Base-by-base conservation (phyloP, 2,329 filamentous ascomycete genomes). In the Epichloe elymi region DNA sequence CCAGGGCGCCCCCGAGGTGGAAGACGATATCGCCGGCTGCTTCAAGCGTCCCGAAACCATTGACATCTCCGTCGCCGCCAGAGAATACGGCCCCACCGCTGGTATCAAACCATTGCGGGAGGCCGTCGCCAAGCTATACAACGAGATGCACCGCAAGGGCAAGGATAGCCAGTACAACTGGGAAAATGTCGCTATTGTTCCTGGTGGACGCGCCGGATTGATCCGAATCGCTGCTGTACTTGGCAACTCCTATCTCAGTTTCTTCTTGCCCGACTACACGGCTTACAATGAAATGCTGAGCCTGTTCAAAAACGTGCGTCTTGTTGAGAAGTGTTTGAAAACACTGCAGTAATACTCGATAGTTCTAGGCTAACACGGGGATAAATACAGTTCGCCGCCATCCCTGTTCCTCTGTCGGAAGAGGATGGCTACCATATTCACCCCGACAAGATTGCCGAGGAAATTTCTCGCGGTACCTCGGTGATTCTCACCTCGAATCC, bases 201-300 rank as follows among this genome's bases (percentile, higher is more conserved):
- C 91, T 44, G 90, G 90, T 67, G 91, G 91, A 39, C 82, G 91
- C 60, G 91, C 91, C 36, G 91, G 91, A 46, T 73, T 97, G 69
- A 96, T 96, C 65, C 82, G 91, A 60, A 96, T 97, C 65, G 91
- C 91, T 19, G 91, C 91, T 48, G 89, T 97, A 5, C 71, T 97
- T 59, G 91, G 91, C 57, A 95, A 95, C 66, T 84, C 89, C 51
- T 95, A 95, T 63, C 75, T 96, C 56, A 88, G 85, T 41, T 96
- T 96, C 77, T 95, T 95, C 70, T 87, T 95, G 64, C 88, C 88
- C 44, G 86, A 96, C 67, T 96, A 96, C 71, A 95, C 90, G 3
- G 91, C 91, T 2, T 97, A 97, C 74, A 95, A 94, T 63, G 90
- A 96, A 74, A 96, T 97, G 90, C 71, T 96, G 71, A 88, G 84